phyloP scores from a whole-genome alignment of 352 stramenopile species.

The Aphanomyces euteiches region DNA sequence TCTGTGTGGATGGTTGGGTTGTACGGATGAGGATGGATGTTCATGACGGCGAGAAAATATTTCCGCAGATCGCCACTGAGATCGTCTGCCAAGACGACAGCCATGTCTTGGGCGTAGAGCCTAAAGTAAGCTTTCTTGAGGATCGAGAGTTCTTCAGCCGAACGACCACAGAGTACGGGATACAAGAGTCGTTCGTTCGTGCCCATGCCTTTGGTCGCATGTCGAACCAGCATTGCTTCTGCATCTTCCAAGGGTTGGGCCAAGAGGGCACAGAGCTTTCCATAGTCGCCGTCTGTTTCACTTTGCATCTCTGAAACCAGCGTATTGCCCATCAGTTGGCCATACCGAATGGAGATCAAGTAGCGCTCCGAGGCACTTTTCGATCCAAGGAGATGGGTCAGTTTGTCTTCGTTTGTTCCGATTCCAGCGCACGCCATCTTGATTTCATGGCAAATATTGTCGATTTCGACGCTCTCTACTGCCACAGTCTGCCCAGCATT shows the following conservation, averaged over 20 bases:
- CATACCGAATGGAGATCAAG: slow-evolving; percentile 63
- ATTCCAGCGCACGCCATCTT: slow-evolving; percentile 61
- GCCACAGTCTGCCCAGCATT: slow-evolving; percentile 47
- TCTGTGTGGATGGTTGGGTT: slow-evolving; percentile 55
- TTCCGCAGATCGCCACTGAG: slow-evolving; percentile 71
- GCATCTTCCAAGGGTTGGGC: slow-evolving; percentile 52
- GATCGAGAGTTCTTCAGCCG: slow-evolving; percentile 67
- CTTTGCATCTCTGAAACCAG: slow-evolving; percentile 59
- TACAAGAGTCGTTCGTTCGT: slow-evolving; percentile 73
- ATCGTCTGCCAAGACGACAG: slow-evolving; percentile 52
- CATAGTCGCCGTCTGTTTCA: slow-evolving; percentile 61
- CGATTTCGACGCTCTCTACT: slow-evolving; percentile 46
- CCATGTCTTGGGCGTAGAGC: slow-evolving; percentile 54
- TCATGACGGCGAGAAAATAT: slow-evolving; percentile 62
- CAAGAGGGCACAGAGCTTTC: slow-evolving; percentile 60
- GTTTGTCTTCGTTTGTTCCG: slow-evolving; percentile 53
- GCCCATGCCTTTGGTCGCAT: slow-evolving; percentile 62
- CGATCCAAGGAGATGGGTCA: slow-evolving; percentile 47
- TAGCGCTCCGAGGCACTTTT: slow-evolving; percentile 59
- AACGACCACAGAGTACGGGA: slow-evolving; percentile 48
- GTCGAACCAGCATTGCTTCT: slow-evolving; percentile 56
- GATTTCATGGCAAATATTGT: slow-evolving; percentile 52
- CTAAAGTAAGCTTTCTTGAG: slow-evolving; percentile 80
- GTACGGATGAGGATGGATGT: slow-evolving; percentile 51
- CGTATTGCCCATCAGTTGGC: slow-evolving; percentile 40